phyloP scores from a whole-genome alignment of 164 flowering plant genomes.

The Taxillus chinensis region DNA sequence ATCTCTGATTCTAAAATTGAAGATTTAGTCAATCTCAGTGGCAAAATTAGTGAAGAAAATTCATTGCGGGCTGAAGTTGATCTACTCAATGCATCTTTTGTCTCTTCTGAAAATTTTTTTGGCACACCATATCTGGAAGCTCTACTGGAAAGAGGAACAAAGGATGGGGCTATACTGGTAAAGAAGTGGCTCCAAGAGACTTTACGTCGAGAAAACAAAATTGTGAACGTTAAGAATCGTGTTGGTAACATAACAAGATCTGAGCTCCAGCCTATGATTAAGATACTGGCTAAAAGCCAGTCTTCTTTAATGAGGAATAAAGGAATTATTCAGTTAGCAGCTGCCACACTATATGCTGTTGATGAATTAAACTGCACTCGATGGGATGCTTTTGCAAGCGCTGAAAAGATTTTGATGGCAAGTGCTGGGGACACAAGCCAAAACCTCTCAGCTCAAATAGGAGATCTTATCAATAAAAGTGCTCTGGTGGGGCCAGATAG shows the following conservation, averaged over 20 bases:
- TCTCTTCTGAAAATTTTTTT: conserved; percentile 56
- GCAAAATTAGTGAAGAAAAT: conserved; percentile 19
- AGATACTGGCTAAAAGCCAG: conserved; percentile 53
- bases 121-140: conserved; percentile 79
- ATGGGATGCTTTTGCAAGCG: conserved; percentile 88
- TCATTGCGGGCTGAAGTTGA: conserved; percentile 16
- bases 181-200: conserved; percentile 89
- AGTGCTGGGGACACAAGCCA: conserved; percentile 91
- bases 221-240: conserved; percentile 40
- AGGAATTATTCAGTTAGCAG: conserved; percentile 83
- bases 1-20: conserved; percentile 17
- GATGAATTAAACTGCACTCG: conserved; percentile 50
- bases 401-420: conserved; percentile 68
- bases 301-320: conserved; percentile 56
- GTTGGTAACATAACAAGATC: conserved; percentile 50
- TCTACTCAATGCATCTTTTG: conserved; percentile 59
- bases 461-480: conserved; percentile 76
- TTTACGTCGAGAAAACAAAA: conserved; percentile 46
- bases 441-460: conserved; percentile 79
- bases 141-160: conserved; percentile 65
- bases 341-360: conserved; percentile 52
- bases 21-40: conserved; percentile 23
- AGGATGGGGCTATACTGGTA: conserved; percentile 68
- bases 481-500: conserved; percentile 28
- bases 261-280: conserved; percentile 56